Evolutionary conservation across 371 early-diverging fungal species (phyloP), one percentile per base, ranked within the genome.

Genomic region (Blakeslea trispora): DNA sequence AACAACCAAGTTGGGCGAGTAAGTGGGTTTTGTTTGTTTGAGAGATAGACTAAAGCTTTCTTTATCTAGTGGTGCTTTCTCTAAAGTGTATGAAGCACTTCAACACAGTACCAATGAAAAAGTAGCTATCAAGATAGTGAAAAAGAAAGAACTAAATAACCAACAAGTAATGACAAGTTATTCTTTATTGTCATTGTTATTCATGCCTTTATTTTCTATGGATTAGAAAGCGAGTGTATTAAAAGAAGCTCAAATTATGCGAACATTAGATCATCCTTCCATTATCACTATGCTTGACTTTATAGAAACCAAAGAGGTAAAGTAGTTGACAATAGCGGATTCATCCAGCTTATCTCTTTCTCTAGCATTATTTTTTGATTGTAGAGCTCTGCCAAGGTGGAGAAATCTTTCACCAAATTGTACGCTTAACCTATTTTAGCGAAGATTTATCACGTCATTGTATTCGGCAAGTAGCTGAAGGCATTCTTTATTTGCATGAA

Each of bases 201-300:
- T 37, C 19, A 9, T 73, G 69, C 21, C 10, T 13, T 18, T 14
- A 35, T 23, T 8, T 46, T n/a, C n/a, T n/a, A n/a, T n/a, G n/a
- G n/a, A n/a, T n/a, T 61, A 93, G 89, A 82, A 83, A 56, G 82
- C 84, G 54, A 86, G 88, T 62, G 86, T 94, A 35, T 80, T 89
- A 53, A 92, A 93, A 68, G 98, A 97, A 70, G 87, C 90, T 0
- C 79, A 86, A 39, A 91, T 96, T 53, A 92, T 95, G 82, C 81
- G 89, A 35, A 83, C 85, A 34, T 69, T 96, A 41, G 74, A 78
- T 39, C 94, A 95, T 62, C 81, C 82, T 32, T 90, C 92, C 52
- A 90, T 98, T 41, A 82, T 93, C 45, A 72, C 81, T 47, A 73
- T 96, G 24, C 71, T 85, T 19, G 85, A 84, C 19, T 84, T 86